Conservation (phyloP, 139 green algal genomes). For the Tetradesmus obliquus region DNA sequence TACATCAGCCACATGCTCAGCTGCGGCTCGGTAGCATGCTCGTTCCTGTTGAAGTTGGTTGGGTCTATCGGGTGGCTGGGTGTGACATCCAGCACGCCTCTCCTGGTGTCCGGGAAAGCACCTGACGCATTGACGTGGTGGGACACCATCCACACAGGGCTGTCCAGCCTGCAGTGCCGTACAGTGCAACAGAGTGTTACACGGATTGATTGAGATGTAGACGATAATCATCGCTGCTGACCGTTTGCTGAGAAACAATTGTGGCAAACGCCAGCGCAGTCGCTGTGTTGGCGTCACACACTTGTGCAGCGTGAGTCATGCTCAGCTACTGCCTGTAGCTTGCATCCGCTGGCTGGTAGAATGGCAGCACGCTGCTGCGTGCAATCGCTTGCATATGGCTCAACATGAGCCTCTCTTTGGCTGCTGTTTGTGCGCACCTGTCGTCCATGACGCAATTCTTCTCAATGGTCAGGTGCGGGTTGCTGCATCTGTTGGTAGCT, state of each 20-base stretch:
- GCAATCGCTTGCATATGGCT: not conserved
- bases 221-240: not conserved
- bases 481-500: slow-evolving; percentile 37
- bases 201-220: not conserved
- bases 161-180: slow-evolving; percentile 7
- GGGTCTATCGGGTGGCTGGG: not conserved
- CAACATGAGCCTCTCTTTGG: no score
- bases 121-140: slow-evolving; percentile 19
- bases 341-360: no score
- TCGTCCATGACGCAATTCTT: slow-evolving; percentile 31
- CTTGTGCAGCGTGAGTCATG: not conserved
- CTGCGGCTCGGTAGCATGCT: slow-evolving; percentile 17
- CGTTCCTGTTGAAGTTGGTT: slow-evolving; percentile 1
- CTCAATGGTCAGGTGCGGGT: slow-evolving; percentile 23
- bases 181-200: not conserved
- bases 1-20: slow-evolving; percentile 43
- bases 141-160: slow-evolving; percentile 28
- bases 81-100: not conserved
- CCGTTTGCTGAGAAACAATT: not conserved
- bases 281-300: not conserved
- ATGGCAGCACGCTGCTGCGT: not conserved
- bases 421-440: not conserved
- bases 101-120: not conserved
- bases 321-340: no score
- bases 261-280: not conserved